These are phyloP conservation scores for Pichia sp. DNA, from an alignment of 1,139 yeast species.

Conservation along the genomic window DNA sequence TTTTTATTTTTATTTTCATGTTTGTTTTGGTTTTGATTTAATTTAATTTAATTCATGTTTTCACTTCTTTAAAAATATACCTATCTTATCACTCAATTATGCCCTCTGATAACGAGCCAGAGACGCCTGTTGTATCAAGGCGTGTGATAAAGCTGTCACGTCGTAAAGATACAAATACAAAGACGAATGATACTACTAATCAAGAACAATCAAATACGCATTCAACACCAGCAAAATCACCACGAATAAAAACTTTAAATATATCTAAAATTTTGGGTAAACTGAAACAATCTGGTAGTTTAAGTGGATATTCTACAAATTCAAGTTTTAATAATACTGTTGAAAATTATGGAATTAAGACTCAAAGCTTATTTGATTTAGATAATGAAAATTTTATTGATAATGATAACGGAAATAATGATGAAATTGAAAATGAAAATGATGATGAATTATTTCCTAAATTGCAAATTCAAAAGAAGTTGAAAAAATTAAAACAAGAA, in stretches of 20 bases:
- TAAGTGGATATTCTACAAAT: conserved; percentile 11
- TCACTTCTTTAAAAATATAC: too few species aligned
- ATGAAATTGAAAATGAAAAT: conserved; percentile 1
- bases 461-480: neutral
- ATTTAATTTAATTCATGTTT: too few species aligned
- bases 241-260: conserved; percentile 4
- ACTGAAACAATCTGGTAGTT: conserved; percentile 6
- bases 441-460: conserved; percentile 6
- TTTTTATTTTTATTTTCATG: too few species aligned
- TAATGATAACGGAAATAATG: neutral
- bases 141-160: conserved; percentile 3
- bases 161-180: neutral
- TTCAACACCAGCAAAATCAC: conserved; percentile 1
- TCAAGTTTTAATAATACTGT: conserved; percentile 7
- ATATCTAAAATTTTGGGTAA: conserved; percentile 9
- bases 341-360: conserved; percentile 1
- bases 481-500: neutral
- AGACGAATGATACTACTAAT: neutral
- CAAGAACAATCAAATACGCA: neutral
- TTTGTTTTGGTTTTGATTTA: too few species aligned
- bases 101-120: conserved; percentile 9
- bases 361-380: conserved; percentile 6
- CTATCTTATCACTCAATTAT: neutral
- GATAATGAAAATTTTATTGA: conserved; percentile 1
- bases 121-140: conserved; percentile 2